phyloP scores from a whole-genome alignment of 306 rosid genomes.

The Malus orientalis region DNA sequence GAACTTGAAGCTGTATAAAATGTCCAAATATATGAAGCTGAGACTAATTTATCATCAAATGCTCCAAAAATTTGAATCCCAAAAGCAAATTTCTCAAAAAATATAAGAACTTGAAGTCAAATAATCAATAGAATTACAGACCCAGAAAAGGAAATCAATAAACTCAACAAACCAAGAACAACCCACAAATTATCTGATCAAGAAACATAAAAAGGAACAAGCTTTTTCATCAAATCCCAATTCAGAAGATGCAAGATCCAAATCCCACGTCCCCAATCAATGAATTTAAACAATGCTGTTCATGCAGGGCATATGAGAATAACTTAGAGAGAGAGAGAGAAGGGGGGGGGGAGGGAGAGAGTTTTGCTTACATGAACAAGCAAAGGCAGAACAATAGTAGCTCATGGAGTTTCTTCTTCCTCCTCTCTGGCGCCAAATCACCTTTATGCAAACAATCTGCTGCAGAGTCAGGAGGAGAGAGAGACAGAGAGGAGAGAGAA shows the following conservation, averaged over 20 bases:
- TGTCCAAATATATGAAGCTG: background rate
- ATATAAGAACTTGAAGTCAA: background rate
- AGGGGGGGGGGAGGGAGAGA: conserved; percentile 2
- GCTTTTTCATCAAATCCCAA: conserved; percentile 12
- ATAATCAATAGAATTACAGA: background rate
- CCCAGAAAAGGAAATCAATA: conserved; percentile 8
- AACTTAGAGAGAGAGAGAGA: background rate
- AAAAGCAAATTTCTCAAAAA: background rate
- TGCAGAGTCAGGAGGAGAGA: background rate
- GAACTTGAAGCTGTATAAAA: background rate
- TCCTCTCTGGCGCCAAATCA: conserved; percentile 5
- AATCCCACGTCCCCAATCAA: background rate
- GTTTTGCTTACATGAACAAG: background rate
- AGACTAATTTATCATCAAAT: background rate
- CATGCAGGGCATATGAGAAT: background rate
- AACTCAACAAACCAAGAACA: conserved; percentile 15
- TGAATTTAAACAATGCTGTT: background rate
- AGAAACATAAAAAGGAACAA: conserved; percentile 6
- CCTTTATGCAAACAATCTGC: conserved; percentile 4
- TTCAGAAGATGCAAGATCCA: conserved; percentile 7
- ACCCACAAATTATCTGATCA: conserved; percentile 8
- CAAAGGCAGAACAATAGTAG: conserved; percentile 8
- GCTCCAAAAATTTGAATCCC: background rate
- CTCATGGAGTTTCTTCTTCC: conserved; percentile 4
- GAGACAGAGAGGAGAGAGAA: background rate